Conservation (phyloP, 495 filamentous ascomycete species). For the Tuber aestivum region DNA sequence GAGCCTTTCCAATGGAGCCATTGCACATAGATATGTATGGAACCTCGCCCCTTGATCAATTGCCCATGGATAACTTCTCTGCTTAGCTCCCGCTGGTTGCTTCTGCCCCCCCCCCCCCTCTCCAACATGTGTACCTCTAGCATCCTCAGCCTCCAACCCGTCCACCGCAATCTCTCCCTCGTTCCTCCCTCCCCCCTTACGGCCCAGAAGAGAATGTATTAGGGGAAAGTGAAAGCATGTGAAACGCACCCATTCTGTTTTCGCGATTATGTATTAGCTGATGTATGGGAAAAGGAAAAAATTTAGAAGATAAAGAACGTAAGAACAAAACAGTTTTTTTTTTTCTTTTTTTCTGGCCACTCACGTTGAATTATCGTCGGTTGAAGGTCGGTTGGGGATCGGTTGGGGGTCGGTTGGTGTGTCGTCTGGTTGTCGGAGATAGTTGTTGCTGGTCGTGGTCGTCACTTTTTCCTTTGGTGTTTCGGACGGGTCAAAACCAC, state of each 20-base stretch:
- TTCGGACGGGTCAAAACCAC: conserved; percentile 16
- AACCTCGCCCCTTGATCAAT: not conserved
- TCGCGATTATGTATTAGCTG: conserved; percentile 24
- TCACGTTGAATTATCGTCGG: conserved; percentile 43
- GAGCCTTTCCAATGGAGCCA: conserved; percentile 6
- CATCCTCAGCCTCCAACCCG: conserved; percentile 5
- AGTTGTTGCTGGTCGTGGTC: conserved; percentile 42
- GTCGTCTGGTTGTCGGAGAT: conserved; percentile 38
- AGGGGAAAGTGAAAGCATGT: conserved; percentile 40
- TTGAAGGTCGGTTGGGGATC: conserved; percentile 25
- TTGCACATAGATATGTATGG: conserved; percentile 5
- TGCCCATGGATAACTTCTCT: conserved; percentile 1
- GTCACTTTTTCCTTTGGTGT: conserved; percentile 34
- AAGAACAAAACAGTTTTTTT: not conserved
- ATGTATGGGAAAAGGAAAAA: conserved; percentile 10
- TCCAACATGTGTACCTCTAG: not conserved
- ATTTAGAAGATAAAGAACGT: not conserved
- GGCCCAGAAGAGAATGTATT: conserved; percentile 42
- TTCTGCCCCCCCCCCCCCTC: conserved; percentile 6
- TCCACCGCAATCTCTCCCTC: conserved; percentile 12
- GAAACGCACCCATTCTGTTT: conserved; percentile 53
- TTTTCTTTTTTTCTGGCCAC: not conserved
- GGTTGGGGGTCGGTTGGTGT: conserved; percentile 25
- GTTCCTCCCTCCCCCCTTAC: conserved; percentile 17
- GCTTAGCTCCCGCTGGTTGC: conserved; percentile 8